Evolutionary conservation across 805 yeast species (phyloP).

Genomic region (Suhomyces emberorum): DNA sequence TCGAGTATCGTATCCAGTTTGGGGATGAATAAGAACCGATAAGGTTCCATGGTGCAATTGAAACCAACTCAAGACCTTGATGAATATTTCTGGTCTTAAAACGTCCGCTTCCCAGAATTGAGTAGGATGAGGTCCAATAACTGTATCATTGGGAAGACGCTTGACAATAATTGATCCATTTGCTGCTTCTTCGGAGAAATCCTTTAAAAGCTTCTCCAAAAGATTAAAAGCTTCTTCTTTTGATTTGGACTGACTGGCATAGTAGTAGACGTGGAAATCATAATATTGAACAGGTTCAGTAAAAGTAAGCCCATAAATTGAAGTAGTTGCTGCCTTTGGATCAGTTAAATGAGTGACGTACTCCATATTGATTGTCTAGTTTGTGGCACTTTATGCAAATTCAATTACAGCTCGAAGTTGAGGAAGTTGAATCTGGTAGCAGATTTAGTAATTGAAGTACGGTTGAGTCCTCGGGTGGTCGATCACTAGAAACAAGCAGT

Average conservation of each 20-base stretch:
- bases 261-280: conserved; percentile 33
- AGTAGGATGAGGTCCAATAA: conserved; percentile 31
- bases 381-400: too few species aligned
- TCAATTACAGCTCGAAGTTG: too few species aligned
- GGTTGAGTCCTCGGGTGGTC: too few species aligned
- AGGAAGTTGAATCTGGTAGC: too few species aligned
- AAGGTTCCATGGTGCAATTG: conserved; percentile 28
- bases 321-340: conserved; percentile 18
- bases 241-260: conserved; percentile 16
- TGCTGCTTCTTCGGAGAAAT: conserved; percentile 20
- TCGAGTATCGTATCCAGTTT: conserved; percentile 25
- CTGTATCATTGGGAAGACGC: conserved; percentile 20
- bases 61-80: conserved; percentile 27
- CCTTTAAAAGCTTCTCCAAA: conserved; percentile 18
- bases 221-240: conserved; percentile 19
- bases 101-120: conserved; percentile 37
- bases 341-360: conserved; percentile 22
- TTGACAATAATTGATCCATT: conserved; percentile 30
- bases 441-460: too few species aligned
- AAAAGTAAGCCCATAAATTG: conserved; percentile 17
- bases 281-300: conserved; percentile 26
- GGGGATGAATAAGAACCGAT: conserved; percentile 33
- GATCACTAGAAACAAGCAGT: too few species aligned
- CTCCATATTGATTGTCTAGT: conserved; percentile 24
- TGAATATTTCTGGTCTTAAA: conserved; percentile 27